Percentiles rank a stretch among this genome's conserved stretches.
Conservation (phyloP, 495 filamentous ascomycete genomes). For the Penicillium arizonense region DNA sequence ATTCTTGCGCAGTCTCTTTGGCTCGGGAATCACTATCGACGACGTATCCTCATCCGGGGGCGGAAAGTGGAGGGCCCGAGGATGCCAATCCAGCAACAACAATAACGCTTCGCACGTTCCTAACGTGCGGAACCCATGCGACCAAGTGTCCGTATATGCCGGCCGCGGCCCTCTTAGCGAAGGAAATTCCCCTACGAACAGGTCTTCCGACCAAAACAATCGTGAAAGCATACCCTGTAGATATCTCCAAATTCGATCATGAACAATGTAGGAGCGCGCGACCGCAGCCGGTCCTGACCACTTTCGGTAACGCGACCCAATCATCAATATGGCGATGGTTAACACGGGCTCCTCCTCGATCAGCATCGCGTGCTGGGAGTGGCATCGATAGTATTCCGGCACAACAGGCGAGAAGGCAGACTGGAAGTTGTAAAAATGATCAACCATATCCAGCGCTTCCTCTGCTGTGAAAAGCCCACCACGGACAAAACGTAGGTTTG, state of each 20-base stretch:
- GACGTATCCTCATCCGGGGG: conserved; percentile 57
- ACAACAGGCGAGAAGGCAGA: conserved; percentile 77
- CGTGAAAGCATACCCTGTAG: conserved; percentile 77
- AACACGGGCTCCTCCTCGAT: conserved; percentile 78
- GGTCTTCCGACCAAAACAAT: conserved; percentile 78
- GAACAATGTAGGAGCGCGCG: conserved; percentile 73
- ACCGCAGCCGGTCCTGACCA: conserved; percentile 64
- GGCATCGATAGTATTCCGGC: conserved; percentile 64
- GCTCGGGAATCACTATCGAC: conserved; percentile 36
- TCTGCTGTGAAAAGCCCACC: conserved; percentile 84
- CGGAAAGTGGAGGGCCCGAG: conserved; percentile 78
- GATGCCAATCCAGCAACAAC: conserved; percentile 85
- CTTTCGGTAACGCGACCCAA: conserved; percentile 68
- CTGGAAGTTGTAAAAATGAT: conserved; percentile 73
- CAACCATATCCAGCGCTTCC: conserved; percentile 49
- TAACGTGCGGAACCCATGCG: conserved; percentile 62
- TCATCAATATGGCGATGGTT: conserved; percentile 72
- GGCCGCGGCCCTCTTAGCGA: conserved; percentile 56
- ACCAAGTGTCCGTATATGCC: conserved; percentile 47
- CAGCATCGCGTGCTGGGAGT: conserved; percentile 60
- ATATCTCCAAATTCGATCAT: conserved; percentile 80
- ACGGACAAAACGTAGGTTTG: conserved; percentile 74
- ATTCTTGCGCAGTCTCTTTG: neutral
- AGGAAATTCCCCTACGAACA: conserved; percentile 49
- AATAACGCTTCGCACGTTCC: conserved; percentile 72